A percentile compares a stretch with the other conserved stretches of the same genome.
These are phyloP conservation scores for Pouteria glomerata DNA, from an alignment of 148 eudicot species.

Conservation along the genomic window DNA sequence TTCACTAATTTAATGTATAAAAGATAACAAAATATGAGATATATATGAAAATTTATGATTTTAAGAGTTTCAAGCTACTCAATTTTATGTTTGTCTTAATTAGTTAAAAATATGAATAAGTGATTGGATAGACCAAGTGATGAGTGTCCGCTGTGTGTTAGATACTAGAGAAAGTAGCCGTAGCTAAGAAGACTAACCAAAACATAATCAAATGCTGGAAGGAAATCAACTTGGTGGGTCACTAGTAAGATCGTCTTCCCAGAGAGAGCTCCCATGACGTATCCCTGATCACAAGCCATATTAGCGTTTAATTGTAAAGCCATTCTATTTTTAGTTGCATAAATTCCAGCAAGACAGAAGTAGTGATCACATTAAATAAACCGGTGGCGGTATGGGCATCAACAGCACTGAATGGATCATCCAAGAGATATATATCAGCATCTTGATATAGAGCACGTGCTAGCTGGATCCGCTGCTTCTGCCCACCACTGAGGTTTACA, in stretches of 20 bases:
- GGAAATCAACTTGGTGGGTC: slow-evolving; percentile 27
- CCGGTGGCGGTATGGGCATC: slow-evolving; percentile 24
- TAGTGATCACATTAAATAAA: slow-evolving; percentile 16
- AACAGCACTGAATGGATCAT: slow-evolving; percentile 28
- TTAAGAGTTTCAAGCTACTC: no score
- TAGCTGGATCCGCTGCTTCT: slow-evolving; percentile 24
- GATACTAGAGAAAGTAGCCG: not conserved
- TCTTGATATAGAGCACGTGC: slow-evolving; percentile 28
- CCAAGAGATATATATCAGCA: slow-evolving; percentile 21
- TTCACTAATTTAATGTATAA: no score
- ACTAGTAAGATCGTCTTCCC: slow-evolving; percentile 21
- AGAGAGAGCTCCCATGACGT: slow-evolving; percentile 22
- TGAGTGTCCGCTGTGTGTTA: no score
- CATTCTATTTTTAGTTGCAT: not conserved
- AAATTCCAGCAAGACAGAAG: not conserved
- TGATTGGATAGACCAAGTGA: no score
- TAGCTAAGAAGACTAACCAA: slow-evolving; percentile 4
- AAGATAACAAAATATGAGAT: no score
- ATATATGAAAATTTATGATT: no score
- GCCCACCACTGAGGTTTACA: slow-evolving; percentile 27
- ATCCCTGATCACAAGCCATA: not conserved
- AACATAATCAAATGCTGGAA: slow-evolving; percentile 16
- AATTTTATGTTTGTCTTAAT: no score
- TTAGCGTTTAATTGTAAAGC: not conserved
- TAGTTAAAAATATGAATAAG: no score